Percentiles rank a stretch among this genome's conserved stretches.
Evolutionary conservation across 345 rosid species (phyloP).

Genomic region (Litchi chinensis): DNA sequence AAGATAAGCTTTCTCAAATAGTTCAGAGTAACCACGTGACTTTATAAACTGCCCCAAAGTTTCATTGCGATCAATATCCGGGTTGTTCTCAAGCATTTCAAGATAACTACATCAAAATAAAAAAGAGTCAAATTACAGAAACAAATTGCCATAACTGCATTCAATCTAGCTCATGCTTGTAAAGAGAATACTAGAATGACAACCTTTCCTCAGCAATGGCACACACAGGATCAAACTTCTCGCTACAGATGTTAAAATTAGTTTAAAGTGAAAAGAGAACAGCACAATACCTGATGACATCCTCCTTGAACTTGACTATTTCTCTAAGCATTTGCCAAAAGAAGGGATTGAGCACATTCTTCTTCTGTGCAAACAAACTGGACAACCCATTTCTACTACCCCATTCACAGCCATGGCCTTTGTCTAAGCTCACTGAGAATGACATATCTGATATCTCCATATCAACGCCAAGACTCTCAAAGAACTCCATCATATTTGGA

Average conservation of each 20-base stretch:
- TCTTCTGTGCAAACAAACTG: slow-evolving; percentile 73
- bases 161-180: background rate
- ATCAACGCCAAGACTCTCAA: slow-evolving; percentile 76
- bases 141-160: background rate
- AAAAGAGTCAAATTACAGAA: background rate
- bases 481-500: slow-evolving; percentile 91
- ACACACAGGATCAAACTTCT: background rate
- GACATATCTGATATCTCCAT: slow-evolving; percentile 85
- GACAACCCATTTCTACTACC: slow-evolving; percentile 81
- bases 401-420: slow-evolving; percentile 83
- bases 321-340: slow-evolving; percentile 89
- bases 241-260: too few species aligned
- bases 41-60: slow-evolving; percentile 70
- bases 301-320: slow-evolving; percentile 65
- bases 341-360: slow-evolving; percentile 56
- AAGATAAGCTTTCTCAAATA: slow-evolving; percentile 86
- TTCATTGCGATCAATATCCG: slow-evolving; percentile 58
- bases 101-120: slow-evolving; percentile 49
- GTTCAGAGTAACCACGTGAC: slow-evolving; percentile 68
- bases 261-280: background rate
- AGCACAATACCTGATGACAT: slow-evolving; percentile 51
- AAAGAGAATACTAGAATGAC: background rate
- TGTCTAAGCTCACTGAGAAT: slow-evolving; percentile 76
- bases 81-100: slow-evolving; percentile 62
- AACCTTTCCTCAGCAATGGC: background rate